Conservation (phyloP, 176 grass and related monocot genomes). For the Chrysopogon serrulatus region DNA sequence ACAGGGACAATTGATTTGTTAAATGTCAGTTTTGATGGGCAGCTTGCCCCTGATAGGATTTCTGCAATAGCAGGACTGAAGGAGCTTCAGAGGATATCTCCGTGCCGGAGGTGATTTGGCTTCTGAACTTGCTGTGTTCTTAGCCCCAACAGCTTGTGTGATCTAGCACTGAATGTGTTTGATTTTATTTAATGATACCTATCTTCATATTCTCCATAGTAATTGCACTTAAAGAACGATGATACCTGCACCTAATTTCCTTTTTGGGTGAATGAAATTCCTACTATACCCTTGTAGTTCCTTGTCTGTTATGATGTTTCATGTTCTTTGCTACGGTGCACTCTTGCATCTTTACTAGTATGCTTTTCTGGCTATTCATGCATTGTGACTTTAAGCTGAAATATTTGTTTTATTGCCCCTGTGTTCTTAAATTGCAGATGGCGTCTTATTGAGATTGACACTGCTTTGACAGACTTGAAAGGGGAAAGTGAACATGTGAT, state of each 20-base stretch:
- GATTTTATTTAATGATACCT: not conserved
- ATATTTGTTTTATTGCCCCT: not conserved
- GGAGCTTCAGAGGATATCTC: slow-evolving; percentile 83
- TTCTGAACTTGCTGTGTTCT: slow-evolving; percentile 15
- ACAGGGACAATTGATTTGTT: slow-evolving; percentile 89
- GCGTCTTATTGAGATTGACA: slow-evolving; percentile 87
- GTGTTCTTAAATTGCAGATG: slow-evolving; percentile 50
- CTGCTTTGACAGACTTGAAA: slow-evolving; percentile 63
- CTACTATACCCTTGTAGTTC: slow-evolving; percentile 8
- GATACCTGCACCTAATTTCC: not conserved
- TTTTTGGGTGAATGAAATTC: not conserved
- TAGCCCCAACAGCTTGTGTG: not conserved
- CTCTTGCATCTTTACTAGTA: not conserved
- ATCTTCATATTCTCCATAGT: not conserved
- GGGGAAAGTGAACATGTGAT: slow-evolving; percentile 73
- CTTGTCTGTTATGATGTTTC: not conserved
- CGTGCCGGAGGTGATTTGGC: slow-evolving; percentile 54
- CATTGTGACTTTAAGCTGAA: not conserved
- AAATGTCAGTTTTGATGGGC: slow-evolving; percentile 95
- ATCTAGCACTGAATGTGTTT: not conserved
- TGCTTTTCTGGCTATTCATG: not conserved
- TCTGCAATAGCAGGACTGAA: slow-evolving; percentile 58
- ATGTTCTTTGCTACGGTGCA: slow-evolving; percentile 7
- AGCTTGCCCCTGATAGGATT: slow-evolving; percentile 86
- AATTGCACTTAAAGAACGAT: not conserved